A percentile compares a stretch with the other conserved stretches of the same genome.
These are phyloP conservation scores for Vachellia collinsii DNA, from an alignment of 306 rosid species.

Conservation along the genomic window DNA sequence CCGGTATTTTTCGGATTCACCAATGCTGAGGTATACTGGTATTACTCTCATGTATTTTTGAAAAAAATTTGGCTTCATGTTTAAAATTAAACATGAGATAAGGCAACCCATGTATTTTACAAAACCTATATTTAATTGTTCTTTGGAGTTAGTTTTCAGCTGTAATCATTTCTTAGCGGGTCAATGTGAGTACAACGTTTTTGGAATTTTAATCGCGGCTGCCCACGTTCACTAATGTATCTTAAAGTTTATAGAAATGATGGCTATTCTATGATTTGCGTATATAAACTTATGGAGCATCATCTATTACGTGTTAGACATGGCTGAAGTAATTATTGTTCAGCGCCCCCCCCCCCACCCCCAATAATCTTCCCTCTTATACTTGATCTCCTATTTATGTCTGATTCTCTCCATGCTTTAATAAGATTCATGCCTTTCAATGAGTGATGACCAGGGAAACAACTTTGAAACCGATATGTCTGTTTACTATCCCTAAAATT, in stretches of 20 bases:
- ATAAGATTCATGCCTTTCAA: neutral
- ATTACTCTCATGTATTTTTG: neutral
- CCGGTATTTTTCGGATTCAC: conserved; percentile 72
- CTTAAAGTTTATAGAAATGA: neutral
- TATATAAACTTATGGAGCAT: neutral
- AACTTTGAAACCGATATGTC: neutral
- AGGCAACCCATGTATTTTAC: neutral
- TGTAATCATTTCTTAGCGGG: neutral
- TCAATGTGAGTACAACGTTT: neutral
- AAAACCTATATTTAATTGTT: neutral
- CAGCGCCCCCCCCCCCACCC: neutral
- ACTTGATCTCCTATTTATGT: neutral
- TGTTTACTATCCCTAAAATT: neutral
- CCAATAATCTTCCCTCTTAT: neutral
- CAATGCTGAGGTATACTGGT: conserved; percentile 63
- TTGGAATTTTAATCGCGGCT: neutral
- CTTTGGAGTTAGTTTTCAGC: neutral
- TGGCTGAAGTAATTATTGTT: neutral
- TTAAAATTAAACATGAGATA: neutral
- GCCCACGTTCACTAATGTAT: neutral
- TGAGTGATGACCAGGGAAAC: neutral
- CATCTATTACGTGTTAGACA: neutral
- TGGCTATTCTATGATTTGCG: neutral
- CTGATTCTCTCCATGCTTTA: neutral
- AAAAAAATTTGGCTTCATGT: neutral